phyloP scores from a whole-genome alignment of 2,329 filamentous ascomycete species.

The Fusarium sp. region DNA sequence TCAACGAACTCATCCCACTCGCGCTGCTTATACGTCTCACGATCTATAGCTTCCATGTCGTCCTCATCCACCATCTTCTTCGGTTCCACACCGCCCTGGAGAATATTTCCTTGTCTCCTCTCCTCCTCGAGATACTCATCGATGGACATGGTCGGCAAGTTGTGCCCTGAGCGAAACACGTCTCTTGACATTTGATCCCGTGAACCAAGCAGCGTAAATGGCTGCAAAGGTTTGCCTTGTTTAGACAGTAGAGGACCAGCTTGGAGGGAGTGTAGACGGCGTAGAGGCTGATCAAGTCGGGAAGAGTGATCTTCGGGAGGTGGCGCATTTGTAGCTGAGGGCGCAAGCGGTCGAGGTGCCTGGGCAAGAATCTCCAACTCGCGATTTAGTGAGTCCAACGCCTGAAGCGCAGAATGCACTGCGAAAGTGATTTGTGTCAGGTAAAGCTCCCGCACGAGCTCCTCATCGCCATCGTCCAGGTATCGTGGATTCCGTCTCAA shows the following conservation, averaged over 20 bases:
- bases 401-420: constrained; percentile 82
- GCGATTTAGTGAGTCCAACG: constrained; percentile 84
- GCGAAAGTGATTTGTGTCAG: constrained; percentile 77
- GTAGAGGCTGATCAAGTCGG: constrained; percentile 73
- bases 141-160: constrained; percentile 95
- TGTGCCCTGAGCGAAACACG: constrained; percentile 91
- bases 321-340: constrained; percentile 56
- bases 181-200: constrained; percentile 78
- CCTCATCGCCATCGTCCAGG: constrained; percentile 77
- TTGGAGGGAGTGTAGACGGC: constrained; percentile 57
- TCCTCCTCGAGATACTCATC: constrained; percentile 98
- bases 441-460: constrained; percentile 80
- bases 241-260: constrained; percentile 78
- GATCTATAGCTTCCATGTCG: constrained; percentile 84
- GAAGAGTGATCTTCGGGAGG: constrained; percentile 64
- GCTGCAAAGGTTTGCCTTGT: constrained; percentile 85
- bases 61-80: constrained; percentile 85
- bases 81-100: constrained; percentile 86
- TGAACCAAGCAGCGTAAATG: constrained; percentile 84
- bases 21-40: constrained; percentile 90
- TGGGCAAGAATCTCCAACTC: constrained; percentile 84
- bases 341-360: constrained; percentile 66
- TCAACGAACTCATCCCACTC: constrained; percentile 96
- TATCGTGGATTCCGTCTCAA: constrained; percentile 57
- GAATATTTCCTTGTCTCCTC: constrained; percentile 81